These are phyloP conservation scores for Leccinum longicurvipes DNA, from an alignment of 768 basidiomycete species.

Conservation along the genomic window DNA sequence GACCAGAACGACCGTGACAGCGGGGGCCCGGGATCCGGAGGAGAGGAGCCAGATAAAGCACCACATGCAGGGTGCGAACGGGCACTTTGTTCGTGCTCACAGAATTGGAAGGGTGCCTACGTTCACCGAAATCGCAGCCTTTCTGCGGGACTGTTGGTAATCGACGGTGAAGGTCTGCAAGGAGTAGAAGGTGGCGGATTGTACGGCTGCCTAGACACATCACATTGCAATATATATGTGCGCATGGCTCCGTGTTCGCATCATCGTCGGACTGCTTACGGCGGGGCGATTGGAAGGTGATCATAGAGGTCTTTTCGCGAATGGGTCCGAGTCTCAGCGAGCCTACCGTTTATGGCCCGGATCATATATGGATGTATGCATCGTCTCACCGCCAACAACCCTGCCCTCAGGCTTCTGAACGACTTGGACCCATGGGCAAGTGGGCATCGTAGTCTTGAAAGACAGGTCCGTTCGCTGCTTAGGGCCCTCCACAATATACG, in stretches of 20 bases:
- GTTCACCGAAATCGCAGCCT: not conserved
- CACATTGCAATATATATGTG: not conserved
- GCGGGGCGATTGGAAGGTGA: not conserved
- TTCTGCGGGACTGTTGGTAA: not conserved
- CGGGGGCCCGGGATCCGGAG: not conserved
- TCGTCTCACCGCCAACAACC: not conserved
- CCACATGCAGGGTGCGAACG: not conserved
- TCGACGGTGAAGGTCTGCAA: not conserved
- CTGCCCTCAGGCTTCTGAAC: not conserved
- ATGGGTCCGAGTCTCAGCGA: not conserved
- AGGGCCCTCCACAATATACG: not conserved
- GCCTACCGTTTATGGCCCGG: not conserved
- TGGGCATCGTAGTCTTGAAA: not conserved
- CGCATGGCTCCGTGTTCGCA: not conserved
- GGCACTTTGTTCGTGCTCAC: not conserved
- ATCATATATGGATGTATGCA: not conserved
- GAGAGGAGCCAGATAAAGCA: not conserved
- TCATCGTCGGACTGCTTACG: not conserved
- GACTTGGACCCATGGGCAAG: not conserved
- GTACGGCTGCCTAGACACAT: not conserved
- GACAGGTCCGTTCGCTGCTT: not conserved
- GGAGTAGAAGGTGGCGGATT: not conserved
- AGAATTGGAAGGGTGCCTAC: not conserved
- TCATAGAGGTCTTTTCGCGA: conserved; percentile 2
- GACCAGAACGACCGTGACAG: not conserved